Percentiles rank a stretch among this genome's conserved stretches.
phyloP scores from a whole-genome alignment of 140 eudicot genomes.

The Cichorium intybus region DNA sequence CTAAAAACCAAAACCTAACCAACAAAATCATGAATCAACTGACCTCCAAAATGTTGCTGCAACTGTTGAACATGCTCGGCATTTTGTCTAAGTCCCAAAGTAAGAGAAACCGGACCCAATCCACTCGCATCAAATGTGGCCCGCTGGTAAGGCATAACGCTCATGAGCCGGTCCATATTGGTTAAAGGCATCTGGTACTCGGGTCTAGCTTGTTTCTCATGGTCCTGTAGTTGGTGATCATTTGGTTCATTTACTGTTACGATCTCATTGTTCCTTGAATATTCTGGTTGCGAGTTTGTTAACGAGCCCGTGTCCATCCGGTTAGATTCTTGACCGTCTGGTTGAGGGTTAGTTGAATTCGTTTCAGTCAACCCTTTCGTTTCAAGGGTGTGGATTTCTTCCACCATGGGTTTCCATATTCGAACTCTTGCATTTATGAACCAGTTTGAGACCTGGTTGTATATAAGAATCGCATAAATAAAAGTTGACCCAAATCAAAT shows the following conservation, averaged over 20 bases:
- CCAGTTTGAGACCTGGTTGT: slow-evolving; percentile 76
- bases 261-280: slow-evolving; percentile 27
- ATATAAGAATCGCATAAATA: slow-evolving; percentile 2
- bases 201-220: slow-evolving; percentile 50
- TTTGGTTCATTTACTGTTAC: slow-evolving; percentile 13
- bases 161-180: slow-evolving; percentile 58
- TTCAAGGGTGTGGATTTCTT: slow-evolving; percentile 83
- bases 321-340: slow-evolving; percentile 28
- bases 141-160: slow-evolving; percentile 52
- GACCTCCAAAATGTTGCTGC: slow-evolving; percentile 75
- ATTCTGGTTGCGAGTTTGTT: slow-evolving; percentile 30
- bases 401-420: slow-evolving; percentile 92
- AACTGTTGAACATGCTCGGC: slow-evolving; percentile 55
- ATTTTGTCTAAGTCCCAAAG: slow-evolving; percentile 83
- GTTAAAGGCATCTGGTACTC: slow-evolving; percentile 43
- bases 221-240: slow-evolving; percentile 32
- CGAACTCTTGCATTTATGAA: slow-evolving; percentile 90
- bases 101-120: slow-evolving; percentile 66
- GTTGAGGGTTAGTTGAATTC: slow-evolving; percentile 32
- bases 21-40: slow-evolving; percentile 72
- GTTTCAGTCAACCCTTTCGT: slow-evolving; percentile 51
- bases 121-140: slow-evolving; percentile 55
- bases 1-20: slow-evolving; percentile 41
- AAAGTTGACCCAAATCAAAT: no score
- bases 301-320: slow-evolving; percentile 23